Percentiles rank a stretch among this genome's conserved stretches.
phyloP scores from a whole-genome alignment of 2,329 filamentous ascomycete species.

The Neophaeococcomyces mojaviensis region DNA sequence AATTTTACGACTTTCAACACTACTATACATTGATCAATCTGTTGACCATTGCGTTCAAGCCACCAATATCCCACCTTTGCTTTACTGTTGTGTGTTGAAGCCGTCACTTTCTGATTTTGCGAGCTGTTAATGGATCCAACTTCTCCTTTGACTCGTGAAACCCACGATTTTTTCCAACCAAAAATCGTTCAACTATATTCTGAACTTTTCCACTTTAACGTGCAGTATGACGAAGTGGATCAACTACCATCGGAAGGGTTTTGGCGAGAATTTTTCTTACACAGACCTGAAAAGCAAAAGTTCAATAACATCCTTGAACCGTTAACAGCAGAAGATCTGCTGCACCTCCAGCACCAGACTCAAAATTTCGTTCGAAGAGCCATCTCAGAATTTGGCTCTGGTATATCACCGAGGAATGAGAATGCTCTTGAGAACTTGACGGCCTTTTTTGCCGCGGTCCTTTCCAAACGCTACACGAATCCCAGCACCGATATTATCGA shows the following conservation, averaged over 20 bases:
- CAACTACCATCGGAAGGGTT: slow-evolving; percentile 74
- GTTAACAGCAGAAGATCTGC: slow-evolving; percentile 65
- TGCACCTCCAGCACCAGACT: slow-evolving; percentile 67
- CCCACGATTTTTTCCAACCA: slow-evolving; percentile 82
- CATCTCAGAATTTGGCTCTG: slow-evolving; percentile 59
- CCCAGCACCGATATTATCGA: slow-evolving; percentile 91
- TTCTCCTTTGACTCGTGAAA: slow-evolving; percentile 89
- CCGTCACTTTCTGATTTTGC: neutral
- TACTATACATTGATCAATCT: no score
- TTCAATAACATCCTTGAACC: slow-evolving; percentile 62
- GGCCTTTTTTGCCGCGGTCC: slow-evolving; percentile 72
- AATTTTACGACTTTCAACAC: slow-evolving; percentile 1
- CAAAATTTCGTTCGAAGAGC: slow-evolving; percentile 71
- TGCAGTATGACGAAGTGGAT: slow-evolving; percentile 44
- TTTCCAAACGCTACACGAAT: slow-evolving; percentile 88
- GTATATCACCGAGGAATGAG: slow-evolving; percentile 56
- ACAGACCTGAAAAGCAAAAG: slow-evolving; percentile 66
- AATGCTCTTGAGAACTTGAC: slow-evolving; percentile 89
- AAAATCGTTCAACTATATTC: slow-evolving; percentile 91
- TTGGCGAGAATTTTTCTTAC: slow-evolving; percentile 91
- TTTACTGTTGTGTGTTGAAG: neutral
- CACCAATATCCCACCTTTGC: neutral
- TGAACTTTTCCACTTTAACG: slow-evolving; percentile 59
- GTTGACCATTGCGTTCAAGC: neutral
- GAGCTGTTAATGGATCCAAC: slow-evolving; percentile 48